phyloP scores from a whole-genome alignment of 148 eudicot genomes.

The Heliosperma pusillum region DNA sequence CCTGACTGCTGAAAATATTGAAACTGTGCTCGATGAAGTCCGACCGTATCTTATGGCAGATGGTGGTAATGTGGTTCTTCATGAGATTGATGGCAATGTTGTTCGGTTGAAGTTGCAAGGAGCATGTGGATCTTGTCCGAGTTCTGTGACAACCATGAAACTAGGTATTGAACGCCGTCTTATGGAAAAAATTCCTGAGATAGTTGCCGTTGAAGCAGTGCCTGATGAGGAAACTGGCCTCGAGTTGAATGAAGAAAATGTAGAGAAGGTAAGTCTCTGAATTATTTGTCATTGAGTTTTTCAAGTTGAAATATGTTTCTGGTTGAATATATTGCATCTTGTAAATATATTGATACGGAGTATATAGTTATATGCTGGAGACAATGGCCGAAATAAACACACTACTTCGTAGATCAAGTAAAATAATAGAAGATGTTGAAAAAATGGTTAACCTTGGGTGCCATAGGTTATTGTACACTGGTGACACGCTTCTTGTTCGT shows the following conservation, averaged over 20 bases:
- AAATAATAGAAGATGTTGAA: too few relatives aligned
- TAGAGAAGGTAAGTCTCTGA: constrained; percentile 62
- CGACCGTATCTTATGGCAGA: constrained; percentile 86
- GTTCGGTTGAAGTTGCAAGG: constrained; percentile 82
- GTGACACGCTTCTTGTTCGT: background rate
- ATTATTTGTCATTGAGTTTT: background rate
- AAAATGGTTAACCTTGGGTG: background rate
- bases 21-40: constrained; percentile 78
- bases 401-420: background rate
- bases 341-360: background rate
- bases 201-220: constrained; percentile 80
- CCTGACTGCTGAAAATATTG: constrained; percentile 82
- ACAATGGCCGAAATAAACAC: background rate
- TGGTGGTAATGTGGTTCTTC: constrained; percentile 92
- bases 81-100: constrained; percentile 87
- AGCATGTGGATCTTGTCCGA: constrained; percentile 95
- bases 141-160: constrained; percentile 85
- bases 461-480: background rate
- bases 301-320: background rate
- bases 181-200: constrained; percentile 91
- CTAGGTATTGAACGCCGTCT: constrained; percentile 89
- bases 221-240: constrained; percentile 94
- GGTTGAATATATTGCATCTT: background rate
- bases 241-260: constrained; percentile 89
- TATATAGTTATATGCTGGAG: background rate